Evolutionary conservation across 2,329 filamentous ascomycete species (phyloP).

Genomic region (Fusarium austroafricanum): DNA sequence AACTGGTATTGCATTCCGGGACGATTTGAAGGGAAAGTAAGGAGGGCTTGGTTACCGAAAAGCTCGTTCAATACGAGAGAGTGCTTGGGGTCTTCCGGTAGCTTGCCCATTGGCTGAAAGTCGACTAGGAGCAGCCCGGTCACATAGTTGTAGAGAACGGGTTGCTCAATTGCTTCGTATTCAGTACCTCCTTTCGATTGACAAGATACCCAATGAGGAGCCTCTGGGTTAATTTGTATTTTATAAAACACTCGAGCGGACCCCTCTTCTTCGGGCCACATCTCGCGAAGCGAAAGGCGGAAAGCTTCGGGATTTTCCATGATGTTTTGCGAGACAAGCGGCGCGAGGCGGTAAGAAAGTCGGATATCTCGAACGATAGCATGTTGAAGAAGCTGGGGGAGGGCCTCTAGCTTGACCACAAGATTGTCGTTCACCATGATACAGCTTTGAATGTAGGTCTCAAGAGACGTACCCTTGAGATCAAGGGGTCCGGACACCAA

Average conservation of each 20-base stretch:
- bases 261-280: slow-evolving; percentile 40
- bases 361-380: slow-evolving; percentile 41
- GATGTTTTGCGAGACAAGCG: slow-evolving; percentile 20
- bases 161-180: slow-evolving; percentile 15
- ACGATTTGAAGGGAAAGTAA: slow-evolving; percentile 62
- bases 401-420: slow-evolving; percentile 36
- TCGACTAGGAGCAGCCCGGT: slow-evolving; percentile 51
- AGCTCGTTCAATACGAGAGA: slow-evolving; percentile 57
- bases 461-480: slow-evolving; percentile 24
- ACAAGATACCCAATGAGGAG: slow-evolving; percentile 33
- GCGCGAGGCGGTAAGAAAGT: slow-evolving; percentile 32
- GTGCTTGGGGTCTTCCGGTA: slow-evolving; percentile 63
- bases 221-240: background rate
- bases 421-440: slow-evolving; percentile 43
- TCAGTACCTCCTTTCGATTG: slow-evolving; percentile 8
- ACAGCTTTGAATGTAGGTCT: slow-evolving; percentile 40
- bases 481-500: background rate
- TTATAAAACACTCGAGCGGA: slow-evolving; percentile 20
- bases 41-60: slow-evolving; percentile 65
- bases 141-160: slow-evolving; percentile 50
- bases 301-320: slow-evolving; percentile 24
- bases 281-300: slow-evolving; percentile 29
- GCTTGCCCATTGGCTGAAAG: slow-evolving; percentile 53
- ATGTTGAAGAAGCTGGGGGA: slow-evolving; percentile 32
- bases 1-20: slow-evolving; percentile 65